Base-by-base conservation (phyloP, 2,329 filamentous ascomycete species). In the Leptographium lundbergii region DNA sequence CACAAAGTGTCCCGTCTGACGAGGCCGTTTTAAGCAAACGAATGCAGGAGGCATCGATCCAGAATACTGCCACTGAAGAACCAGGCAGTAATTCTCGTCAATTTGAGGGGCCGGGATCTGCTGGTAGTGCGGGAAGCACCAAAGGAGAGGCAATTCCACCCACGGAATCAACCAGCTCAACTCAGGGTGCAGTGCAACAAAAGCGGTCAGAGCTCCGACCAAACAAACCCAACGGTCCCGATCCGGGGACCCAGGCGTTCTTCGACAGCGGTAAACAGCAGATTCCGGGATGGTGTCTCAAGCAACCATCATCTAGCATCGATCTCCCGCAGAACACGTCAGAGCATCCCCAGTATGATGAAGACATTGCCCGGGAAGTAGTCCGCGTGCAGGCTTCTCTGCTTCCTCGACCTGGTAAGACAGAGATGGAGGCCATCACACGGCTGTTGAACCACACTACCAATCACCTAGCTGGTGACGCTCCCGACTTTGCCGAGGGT, bases 401-500 rank as follows among this genome's bases (percentile, higher is more conserved):
- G 11, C 74, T 76, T 0, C 74, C 79, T 0, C 74, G 74, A 13
- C 62, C 71, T 0, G 82, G 72, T 1, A 82, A 88, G 65, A 79
- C 76, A 0, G 73, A 70, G 7, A 74, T 85, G 36, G 72, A 85
- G 57, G 81, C 82, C 0, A 76, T 86, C 1, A 83, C 82, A 22
- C 77, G 81, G 1, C 81, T 87, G 61, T 77, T 91, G 25, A 91
- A 87, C 66, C 80, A 81, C 45, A 80, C 81, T 0, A 76, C 75
- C 2, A 81, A 81, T 58, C 68, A 71, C 1, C 77, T 82, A 56
- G 22, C 69, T 0, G 75, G 76, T 0, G 75, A 79, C 17, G 82
- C 80, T 0, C 81, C 82, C 0, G 79, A 84, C 1, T 77, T 74
- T 36, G 66, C 74, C 0, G 71, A 76, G 10, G 73, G 74, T 0